Base-by-base conservation (phyloP, 1,139 yeast species). In the Debaryomyces sp. region DNA sequence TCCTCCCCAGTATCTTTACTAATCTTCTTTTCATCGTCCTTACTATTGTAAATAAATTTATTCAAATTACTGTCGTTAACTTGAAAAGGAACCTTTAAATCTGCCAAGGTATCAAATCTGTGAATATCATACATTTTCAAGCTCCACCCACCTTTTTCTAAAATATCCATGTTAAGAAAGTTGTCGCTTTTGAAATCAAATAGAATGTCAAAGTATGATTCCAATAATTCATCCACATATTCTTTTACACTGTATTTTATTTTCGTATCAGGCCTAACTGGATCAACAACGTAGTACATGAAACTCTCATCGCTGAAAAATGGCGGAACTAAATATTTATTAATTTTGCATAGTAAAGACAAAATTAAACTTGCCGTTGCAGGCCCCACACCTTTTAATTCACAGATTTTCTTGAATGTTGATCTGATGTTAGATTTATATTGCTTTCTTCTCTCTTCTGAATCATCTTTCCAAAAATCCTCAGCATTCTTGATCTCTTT, bases 261-360 rank as follows among this genome's bases (percentile, higher is more conserved):
- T 37, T 70, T 68, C 7, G 67, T 54, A 4, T 56, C 68, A 1
- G 73, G 70, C 40, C 67, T 57, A 7, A 46, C 41, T 2, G 69
- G 56, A 18, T 63, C 75, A 15, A 67, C 58, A 18, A 76, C 70
- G 47, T 60, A 71, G 56, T 67, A 71, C 43, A 67, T 53, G 51
- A 71, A 77, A 10, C 75, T 65, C 55, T 78, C 82, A 48, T 78
- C 83, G 45, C 81, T 76, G 60, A 77, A 77, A 53, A 75, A 78
- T 0, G 82, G 82, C 1, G 80, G 80, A 0, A 75, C 66, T 18
- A 62, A 53, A 1, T 34, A 26, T 1, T 45, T 50, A 15, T 61
- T 57, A 22, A 71, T 56, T 23, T 59, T 50, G 22, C 41, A 32
- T 13, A 68, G 47, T n/a, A 75, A 54, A 1, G 80, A 75, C 38